phyloP scores from a whole-genome alignment of 768 basidiomycete genomes.

The Serendipita indica region DNA sequence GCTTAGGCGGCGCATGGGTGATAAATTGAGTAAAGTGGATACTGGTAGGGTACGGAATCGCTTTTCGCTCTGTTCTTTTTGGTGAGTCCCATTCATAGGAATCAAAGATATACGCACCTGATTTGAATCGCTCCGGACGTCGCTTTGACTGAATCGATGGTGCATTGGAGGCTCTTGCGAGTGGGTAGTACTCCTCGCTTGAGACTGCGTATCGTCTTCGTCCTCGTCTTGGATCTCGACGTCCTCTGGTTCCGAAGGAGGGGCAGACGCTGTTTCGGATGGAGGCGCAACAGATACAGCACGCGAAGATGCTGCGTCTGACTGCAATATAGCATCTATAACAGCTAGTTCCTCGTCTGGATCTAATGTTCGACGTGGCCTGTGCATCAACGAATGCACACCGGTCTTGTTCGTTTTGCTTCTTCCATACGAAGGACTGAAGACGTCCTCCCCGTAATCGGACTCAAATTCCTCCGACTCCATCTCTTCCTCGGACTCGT shows the following conservation, averaged over 20 bases:
- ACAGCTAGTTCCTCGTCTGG: neutral
- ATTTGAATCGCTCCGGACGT: too few relatives aligned
- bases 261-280: neutral
- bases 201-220: neutral
- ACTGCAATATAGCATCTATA: neutral
- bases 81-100: neutral
- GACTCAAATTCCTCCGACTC: neutral
- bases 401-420: neutral
- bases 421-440: neutral
- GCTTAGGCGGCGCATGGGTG: neutral
- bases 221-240: neutral
- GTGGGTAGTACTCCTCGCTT: too few relatives aligned
- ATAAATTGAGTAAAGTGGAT: constrained; percentile 1
- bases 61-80: neutral
- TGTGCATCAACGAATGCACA: neutral
- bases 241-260: neutral
- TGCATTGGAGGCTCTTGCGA: too few relatives aligned
- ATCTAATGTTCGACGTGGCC: neutral
- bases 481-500: neutral
- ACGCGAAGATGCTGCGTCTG: neutral
- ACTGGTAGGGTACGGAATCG: neutral
- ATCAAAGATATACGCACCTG: neutral
- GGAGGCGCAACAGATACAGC: neutral
- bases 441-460: neutral
- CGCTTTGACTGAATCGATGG: too few relatives aligned